Conservation (phyloP, 1,284 basidiomycete genomes). For the Thelephora terrestris region DNA sequence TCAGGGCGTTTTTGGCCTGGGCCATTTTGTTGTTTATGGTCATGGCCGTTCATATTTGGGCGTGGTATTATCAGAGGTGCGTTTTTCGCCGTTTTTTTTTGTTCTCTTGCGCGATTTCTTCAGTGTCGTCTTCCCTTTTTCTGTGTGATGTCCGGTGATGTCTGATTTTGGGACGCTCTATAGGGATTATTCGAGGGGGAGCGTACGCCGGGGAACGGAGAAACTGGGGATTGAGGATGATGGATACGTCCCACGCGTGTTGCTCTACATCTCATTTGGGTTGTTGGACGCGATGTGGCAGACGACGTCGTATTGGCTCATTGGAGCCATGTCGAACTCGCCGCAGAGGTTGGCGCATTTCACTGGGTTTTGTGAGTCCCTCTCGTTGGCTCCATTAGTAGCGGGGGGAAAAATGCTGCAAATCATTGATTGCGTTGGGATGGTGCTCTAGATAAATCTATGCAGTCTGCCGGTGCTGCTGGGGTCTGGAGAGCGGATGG, state of each 20-base stretch:
- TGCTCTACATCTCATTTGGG: constrained; percentile 49
- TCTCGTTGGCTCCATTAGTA: background rate
- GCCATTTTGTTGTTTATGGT: constrained; percentile 46
- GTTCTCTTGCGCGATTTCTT: background rate
- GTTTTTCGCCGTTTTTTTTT: constrained; percentile 9
- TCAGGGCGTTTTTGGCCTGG: constrained; percentile 59
- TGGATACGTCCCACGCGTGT: constrained; percentile 40
- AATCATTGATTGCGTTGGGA: background rate
- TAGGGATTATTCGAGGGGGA: constrained; percentile 52
- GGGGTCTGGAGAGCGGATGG: constrained; percentile 34
- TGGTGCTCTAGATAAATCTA: constrained; percentile 27
- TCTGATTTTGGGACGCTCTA: background rate
- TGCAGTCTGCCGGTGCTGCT: constrained; percentile 35
- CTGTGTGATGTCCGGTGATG: background rate
- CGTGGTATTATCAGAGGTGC: constrained; percentile 60
- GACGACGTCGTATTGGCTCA: constrained; percentile 48
- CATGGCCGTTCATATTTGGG: constrained; percentile 58
- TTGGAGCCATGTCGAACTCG: constrained; percentile 39
- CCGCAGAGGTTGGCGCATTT: constrained; percentile 37
- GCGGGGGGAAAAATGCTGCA: background rate
- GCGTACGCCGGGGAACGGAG: constrained; percentile 22
- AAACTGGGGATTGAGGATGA: constrained; percentile 47
- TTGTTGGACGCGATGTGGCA: constrained; percentile 51
- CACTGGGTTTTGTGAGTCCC: constrained; percentile 33
- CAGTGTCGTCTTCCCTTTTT: background rate